Base-by-base conservation (phyloP, 176 grass and related monocot genomes). In the Tillandsia fasciculata region DNA sequence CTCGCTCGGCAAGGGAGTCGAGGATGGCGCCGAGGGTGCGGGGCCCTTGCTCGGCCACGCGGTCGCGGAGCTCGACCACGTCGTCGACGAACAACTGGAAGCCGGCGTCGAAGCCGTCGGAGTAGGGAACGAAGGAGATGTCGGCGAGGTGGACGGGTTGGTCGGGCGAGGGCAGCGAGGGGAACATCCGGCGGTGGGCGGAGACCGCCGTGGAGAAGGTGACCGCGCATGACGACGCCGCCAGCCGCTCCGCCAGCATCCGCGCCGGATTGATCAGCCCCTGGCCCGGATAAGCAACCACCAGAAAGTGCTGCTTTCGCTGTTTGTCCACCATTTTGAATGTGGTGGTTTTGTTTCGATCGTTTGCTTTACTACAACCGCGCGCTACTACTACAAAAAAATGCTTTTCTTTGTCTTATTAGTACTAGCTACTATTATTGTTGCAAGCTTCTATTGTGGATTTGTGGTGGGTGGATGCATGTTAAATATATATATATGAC, bases 221-320 rank as follows among this genome's bases (percentile, higher is more conserved):
- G 48, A 63, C 51, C 8, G 9, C 2, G 12, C 8, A 11, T 8
- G 54, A 13, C 20, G 54, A 17, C 14, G 29, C n/a, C 12, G 29
- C 54, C 15, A 74, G 26, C 24, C 42, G 26, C n/a, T 12, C 6
- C 10, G 71, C 71, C 18, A 74, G 58, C 2, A 77, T 65, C 4
- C 78, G 74, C 0, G 52, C 67, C 5, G 88, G 88, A 78, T 87
- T 87, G 69, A 91, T 73, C 64, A 87, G 88, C 68, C 88, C 74
- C 64, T 79, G 84, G 2, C 5, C 70, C 0, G 67, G 78, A 75
- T 67, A 87, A 2, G 64, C 71, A 10, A 91, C 81, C 1, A 91
- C 69, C 8, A 91, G 49, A 72, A 82, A 79, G 70, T 91, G 87
- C 56, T 53, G 70, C 49, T 26, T 9, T 14, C 7, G 33, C 4